Percentiles rank a stretch among this genome's conserved stretches.
Evolutionary conservation across 345 rosid species (phyloP).

Genomic region (Lepidium sativum): DNA sequence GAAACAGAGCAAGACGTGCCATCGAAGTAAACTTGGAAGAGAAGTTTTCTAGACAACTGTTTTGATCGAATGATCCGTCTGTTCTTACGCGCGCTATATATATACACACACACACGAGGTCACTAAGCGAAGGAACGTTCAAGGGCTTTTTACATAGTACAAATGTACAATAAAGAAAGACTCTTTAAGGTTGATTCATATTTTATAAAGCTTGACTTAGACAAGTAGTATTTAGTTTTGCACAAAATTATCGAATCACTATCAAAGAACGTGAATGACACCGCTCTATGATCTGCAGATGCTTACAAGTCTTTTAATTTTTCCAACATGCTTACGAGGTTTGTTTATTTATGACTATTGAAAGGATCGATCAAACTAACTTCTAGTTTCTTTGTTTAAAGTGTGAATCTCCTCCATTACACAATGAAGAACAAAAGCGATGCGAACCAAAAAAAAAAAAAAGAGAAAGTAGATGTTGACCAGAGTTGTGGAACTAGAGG

Average conservation of each 20-base stretch:
- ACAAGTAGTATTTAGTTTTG: too few relatives aligned
- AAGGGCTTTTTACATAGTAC: not conserved
- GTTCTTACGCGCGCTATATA: not conserved
- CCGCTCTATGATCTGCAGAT: not conserved
- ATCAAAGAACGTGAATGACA: not conserved
- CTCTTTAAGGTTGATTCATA: not conserved
- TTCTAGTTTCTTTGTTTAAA: not conserved
- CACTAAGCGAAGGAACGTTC: not conserved
- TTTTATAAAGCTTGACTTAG: not conserved
- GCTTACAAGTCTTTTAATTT: too few relatives aligned
- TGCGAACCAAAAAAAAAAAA: not conserved
- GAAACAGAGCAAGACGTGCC: slow-evolving; percentile 23
- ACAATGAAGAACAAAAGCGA: not conserved
- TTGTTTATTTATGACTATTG: not conserved
- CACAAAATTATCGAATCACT: not conserved
- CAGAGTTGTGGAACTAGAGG: not conserved
- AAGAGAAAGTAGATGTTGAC: too few relatives aligned
- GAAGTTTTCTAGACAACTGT: not conserved
- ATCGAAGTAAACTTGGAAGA: slow-evolving; percentile 8
- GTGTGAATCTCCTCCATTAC: too few relatives aligned
- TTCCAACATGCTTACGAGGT: not conserved
- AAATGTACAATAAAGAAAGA: not conserved
- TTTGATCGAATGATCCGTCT: not conserved
- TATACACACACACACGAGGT: not conserved
- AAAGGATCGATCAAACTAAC: not conserved